Evolutionary conservation across 805 yeast species (phyloP), one percentile per base, ranked within the genome.

Genomic region (Huiozyma sinensis): DNA sequence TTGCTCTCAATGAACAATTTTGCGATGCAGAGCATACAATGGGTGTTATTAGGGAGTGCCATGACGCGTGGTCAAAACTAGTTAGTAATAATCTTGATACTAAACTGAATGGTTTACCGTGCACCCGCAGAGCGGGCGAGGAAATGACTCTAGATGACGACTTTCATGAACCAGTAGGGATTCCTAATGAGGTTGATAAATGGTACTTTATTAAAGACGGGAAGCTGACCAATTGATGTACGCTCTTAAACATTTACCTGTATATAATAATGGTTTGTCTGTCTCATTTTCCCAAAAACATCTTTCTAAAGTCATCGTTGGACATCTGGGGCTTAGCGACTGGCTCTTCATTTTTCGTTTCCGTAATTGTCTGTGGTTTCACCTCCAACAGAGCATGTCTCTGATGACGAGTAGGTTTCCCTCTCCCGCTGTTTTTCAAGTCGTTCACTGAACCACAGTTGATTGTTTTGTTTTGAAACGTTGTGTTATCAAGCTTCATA

Each of bases 1-100:
- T 86, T 62, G 89, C 85, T 12, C 82, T 80, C 66, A 66, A 77
- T 48, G 95, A 87, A 44, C 73, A 79, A 53, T 81, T 77, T 60
- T 68, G 72, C 56, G 71, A 72, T 64, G 70, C 70, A 46, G 69
- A 71, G 33, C 73, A 75, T 50, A 83, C 95, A 28, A 64, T 81
- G 48, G 66, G 67, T 34, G 68, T 81, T 10, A 70, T 86, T 40
- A 67, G 70, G 43, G 84, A 81, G 50, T 81, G 89, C 53, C 74
- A 77, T 52, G 66, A 67, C 44, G 77, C 83, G 39, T 86, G 95
- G 95, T 69, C 69, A 46, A 65, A 53, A 43, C 67, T 83, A 53
- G 65, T 82, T 43, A 44, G 65, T 47, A 72, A 75, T 46, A 17
- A 17, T 17, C 24, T 17, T 17, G 24, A 17, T 17, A 17, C 24